phyloP scores from a whole-genome alignment of 2,329 filamentous ascomycete genomes.

The Phaeosphaeriaceae sp. region DNA sequence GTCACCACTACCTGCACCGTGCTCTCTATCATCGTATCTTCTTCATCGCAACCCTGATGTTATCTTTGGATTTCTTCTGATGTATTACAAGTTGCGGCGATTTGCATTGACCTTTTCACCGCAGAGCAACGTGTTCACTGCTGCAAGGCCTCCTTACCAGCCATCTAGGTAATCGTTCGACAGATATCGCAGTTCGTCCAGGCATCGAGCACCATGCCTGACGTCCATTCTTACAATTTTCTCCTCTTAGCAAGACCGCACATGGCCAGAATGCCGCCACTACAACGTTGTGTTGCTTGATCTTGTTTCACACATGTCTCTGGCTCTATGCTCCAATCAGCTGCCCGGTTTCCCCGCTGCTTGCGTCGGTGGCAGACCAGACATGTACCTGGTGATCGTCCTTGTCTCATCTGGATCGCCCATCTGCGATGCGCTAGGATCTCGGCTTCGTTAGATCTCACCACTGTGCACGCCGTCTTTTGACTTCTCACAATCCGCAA shows the following conservation, averaged over 20 bases:
- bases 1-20: neutral
- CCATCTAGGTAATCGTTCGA: no score
- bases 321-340: neutral
- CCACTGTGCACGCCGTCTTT: neutral
- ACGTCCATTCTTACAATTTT: no score
- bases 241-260: neutral
- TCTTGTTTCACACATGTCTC: neutral
- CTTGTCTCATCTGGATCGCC: neutral
- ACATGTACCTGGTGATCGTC: neutral
- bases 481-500: neutral
- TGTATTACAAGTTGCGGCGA: no score
- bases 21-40: no score
- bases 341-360: neutral
- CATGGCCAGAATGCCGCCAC: neutral
- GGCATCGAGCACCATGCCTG: no score
- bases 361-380: neutral
- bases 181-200: neutral
- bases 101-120: no score
- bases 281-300: neutral
- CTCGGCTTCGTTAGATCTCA: neutral
- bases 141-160: no score
- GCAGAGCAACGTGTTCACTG: no score
- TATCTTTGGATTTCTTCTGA: no score
- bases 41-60: no score
- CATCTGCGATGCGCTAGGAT: neutral